phyloP scores from a whole-genome alignment of 2,329 filamentous ascomycete species.

The Fusarium sp. region DNA sequence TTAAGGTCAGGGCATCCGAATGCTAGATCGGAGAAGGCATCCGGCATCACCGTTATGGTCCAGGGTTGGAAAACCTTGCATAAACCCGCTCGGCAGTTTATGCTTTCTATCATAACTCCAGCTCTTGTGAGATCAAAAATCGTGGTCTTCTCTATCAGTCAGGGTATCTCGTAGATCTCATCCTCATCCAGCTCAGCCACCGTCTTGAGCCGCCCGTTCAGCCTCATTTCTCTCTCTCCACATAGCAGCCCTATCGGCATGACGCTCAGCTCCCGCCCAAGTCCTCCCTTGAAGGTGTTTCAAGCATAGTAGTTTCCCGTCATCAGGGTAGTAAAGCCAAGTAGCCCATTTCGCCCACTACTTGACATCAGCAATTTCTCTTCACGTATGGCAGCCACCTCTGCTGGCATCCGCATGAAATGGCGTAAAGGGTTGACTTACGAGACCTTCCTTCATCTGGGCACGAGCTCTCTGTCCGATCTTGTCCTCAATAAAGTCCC shows the following conservation, averaged over 20 bases:
- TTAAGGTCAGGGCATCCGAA: neutral
- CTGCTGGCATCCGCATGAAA: accelerated
- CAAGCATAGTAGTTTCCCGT: conserved; percentile 59
- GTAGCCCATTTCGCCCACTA: conserved; percentile 64
- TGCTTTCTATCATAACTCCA: neutral
- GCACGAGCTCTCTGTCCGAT: conserved; percentile 65
- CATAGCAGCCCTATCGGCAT: conserved; percentile 31
- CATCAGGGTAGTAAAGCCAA: conserved; percentile 65
- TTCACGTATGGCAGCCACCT: accelerated
- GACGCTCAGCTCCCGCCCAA: conserved; percentile 55
- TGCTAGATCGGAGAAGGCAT: neutral
- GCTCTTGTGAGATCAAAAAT: neutral
- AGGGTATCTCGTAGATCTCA: neutral
- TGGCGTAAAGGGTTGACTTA: neutral
- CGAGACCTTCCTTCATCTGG: conserved; percentile 65
- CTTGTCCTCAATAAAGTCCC: conserved; percentile 68
- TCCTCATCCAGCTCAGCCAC: neutral
- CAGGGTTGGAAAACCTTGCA: neutral
- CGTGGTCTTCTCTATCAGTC: neutral
- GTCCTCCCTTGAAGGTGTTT: conserved; percentile 64
- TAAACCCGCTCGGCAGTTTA: neutral
- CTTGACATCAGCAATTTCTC: neutral
- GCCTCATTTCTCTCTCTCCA: conserved; percentile 35
- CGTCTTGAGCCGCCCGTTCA: neutral
- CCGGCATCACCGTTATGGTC: neutral